These are phyloP conservation scores for Coemansia sp. DNA, from an alignment of 192 early-diverging fungal genomes.

Conservation along the genomic window DNA sequence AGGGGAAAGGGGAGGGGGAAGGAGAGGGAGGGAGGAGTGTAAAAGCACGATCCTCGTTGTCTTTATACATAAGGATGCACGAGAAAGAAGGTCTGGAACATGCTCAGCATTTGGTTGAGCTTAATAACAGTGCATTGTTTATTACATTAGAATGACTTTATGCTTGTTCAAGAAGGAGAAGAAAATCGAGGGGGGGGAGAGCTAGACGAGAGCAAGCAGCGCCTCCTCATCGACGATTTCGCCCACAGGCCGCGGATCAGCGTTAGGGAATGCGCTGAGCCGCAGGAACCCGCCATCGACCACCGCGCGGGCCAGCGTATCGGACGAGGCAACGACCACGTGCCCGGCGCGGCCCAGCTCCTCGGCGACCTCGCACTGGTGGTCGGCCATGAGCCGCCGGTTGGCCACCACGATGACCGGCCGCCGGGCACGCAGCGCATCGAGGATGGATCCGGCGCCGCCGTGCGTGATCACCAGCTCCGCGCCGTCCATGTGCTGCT, in stretches of 20 bases:
- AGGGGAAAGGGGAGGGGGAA: not conserved
- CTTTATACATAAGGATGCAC: no score
- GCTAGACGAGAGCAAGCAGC: not conserved
- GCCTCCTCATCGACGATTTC: constrained; percentile 51
- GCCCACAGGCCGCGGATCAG: constrained; percentile 48
- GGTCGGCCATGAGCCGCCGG: constrained; percentile 77
- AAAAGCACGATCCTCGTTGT: no score
- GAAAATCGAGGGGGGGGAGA: not conserved
- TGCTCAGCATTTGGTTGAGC: no score
- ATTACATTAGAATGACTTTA: no score
- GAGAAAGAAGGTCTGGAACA: no score
- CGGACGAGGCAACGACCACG: constrained; percentile 41
- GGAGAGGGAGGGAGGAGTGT: not conserved
- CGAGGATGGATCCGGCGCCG: constrained; percentile 87
- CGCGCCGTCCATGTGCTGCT: constrained; percentile 60
- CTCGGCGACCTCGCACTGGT: constrained; percentile 81
- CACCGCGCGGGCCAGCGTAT: constrained; percentile 18
- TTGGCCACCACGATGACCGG: constrained; percentile 80
- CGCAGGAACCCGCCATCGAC: constrained; percentile 5
- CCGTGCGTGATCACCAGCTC: constrained; percentile 84
- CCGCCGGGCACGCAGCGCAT: constrained; percentile 65
- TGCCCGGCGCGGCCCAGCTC: constrained; percentile 63
- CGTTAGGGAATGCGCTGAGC: constrained; percentile 39
- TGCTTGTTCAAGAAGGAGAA: not conserved
- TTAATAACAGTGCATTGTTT: not conserved